Percentiles rank a stretch among this genome's conserved stretches.
Conservation (phyloP, 106 monocot genomes). For the Acorus gramineus region DNA sequence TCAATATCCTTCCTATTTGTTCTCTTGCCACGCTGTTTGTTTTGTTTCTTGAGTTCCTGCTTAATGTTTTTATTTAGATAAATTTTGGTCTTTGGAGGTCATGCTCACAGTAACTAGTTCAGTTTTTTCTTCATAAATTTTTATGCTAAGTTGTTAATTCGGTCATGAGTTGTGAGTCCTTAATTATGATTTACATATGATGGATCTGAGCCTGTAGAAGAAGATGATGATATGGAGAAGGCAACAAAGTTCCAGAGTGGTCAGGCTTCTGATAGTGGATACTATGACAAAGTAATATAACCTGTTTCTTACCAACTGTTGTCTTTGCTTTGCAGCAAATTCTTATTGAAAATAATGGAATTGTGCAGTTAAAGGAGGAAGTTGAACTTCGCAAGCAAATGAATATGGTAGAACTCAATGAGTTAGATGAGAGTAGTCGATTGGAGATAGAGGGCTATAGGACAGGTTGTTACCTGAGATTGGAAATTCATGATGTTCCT, state of each 20-base stretch:
- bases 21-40: not conserved
- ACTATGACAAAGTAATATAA: conserved; percentile 74
- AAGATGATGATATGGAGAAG: conserved; percentile 29
- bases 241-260: conserved; percentile 23
- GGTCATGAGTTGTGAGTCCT: conserved; percentile 11
- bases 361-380: conserved; percentile 84
- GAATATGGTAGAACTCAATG: conserved; percentile 81
- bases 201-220: conserved; percentile 60
- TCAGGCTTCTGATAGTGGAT: conserved; percentile 39
- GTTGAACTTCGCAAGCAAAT: conserved; percentile 80
- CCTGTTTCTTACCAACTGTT: not conserved
- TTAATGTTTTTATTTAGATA: conserved; percentile 1
- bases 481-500: conserved; percentile 93
- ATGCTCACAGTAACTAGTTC: too few relatives aligned
- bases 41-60: not conserved
- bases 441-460: conserved; percentile 85
- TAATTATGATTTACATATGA: conserved; percentile 59
- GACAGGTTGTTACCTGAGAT: conserved; percentile 74
- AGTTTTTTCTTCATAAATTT: too few relatives aligned
- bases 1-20: conserved; percentile 70
- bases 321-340: not conserved
- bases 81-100: not conserved
- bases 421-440: conserved; percentile 83
- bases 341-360: not conserved
- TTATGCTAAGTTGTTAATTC: too few relatives aligned